Percentiles rank a stretch among this genome's conserved stretches.
Evolutionary conservation across 371 early-diverging fungal species (phyloP).

Genomic region (Mortierella sp.): DNA sequence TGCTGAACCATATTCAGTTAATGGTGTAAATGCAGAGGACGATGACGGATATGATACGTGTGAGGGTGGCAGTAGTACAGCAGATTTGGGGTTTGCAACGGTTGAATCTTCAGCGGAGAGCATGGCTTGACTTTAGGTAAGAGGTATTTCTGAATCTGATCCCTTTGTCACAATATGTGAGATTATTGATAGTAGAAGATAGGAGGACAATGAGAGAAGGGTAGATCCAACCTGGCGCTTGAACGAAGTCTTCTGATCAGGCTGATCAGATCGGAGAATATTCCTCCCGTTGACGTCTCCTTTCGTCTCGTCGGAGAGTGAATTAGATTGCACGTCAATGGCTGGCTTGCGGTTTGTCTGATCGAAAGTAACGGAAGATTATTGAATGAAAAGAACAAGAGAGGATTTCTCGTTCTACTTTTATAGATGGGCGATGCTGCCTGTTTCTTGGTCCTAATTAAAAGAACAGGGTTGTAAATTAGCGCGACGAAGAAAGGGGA

Average conservation of each 20-base stretch:
- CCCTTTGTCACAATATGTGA: no score
- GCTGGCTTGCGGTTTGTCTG: neutral
- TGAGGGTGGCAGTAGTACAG: slow-evolving; percentile 8
- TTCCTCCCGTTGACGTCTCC: neutral
- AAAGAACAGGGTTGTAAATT: no score
- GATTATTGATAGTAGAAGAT: neutral
- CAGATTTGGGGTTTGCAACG: slow-evolving; percentile 16
- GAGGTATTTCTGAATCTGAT: no score
- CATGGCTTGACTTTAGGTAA: slow-evolving; percentile 16
- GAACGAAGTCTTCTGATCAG: neutral
- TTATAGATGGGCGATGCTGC: no score
- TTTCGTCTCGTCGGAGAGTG: neutral
- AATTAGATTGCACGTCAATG: neutral
- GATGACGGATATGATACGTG: neutral
- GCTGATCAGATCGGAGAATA: neutral
- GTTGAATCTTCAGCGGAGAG: slow-evolving; percentile 31
- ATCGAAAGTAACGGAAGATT: no score
- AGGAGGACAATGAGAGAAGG: neutral
- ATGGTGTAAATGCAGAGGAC: neutral
- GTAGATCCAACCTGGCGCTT: neutral
- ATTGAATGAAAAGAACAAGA: no score
- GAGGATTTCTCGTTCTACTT: no score
- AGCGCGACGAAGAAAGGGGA: no score
- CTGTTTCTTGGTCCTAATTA: no score
- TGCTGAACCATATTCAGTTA: neutral